These are phyloP conservation scores for Globisporangium orthogonon DNA, from an alignment of 352 stramenopile species.

Conservation along the genomic window DNA sequence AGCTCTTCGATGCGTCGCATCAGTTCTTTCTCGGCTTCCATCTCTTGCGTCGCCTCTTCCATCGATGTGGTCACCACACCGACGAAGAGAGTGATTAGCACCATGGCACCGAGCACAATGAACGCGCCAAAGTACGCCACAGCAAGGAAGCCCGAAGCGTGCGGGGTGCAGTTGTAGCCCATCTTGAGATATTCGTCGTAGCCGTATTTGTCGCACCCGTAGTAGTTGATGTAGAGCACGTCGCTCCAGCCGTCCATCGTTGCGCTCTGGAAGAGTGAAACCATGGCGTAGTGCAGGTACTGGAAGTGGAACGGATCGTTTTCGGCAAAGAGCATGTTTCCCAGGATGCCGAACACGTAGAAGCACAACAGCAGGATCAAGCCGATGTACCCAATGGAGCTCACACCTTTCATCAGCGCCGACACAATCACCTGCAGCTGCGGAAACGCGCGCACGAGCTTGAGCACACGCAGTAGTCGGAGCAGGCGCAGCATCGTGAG, in stretches of 20 bases:
- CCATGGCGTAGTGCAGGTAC: conserved; percentile 82
- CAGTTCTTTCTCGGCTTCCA: conserved; percentile 68
- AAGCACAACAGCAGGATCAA: conserved; percentile 88
- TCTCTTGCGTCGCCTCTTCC: conserved; percentile 86
- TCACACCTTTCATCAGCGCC: conserved; percentile 82
- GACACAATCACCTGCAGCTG: conserved; percentile 89
- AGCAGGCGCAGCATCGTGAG: conserved; percentile 81
- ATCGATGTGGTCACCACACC: conserved; percentile 90
- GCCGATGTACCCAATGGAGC: conserved; percentile 86
- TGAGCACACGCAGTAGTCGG: conserved; percentile 79
- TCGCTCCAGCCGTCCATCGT: conserved; percentile 91
- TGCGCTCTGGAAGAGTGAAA: conserved; percentile 84
- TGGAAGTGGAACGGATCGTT: conserved; percentile 90
- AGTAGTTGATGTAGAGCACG: conserved; percentile 89
- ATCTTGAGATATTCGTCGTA: conserved; percentile 54
- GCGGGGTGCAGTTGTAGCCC: conserved; percentile 50
- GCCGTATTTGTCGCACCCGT: conserved; percentile 79
- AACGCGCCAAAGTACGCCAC: conserved; percentile 82
- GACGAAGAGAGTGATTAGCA: conserved; percentile 90
- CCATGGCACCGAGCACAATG: conserved; percentile 79
- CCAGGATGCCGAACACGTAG: conserved; percentile 89
- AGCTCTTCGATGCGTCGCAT: conserved; percentile 55
- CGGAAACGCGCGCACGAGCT: conserved; percentile 82
- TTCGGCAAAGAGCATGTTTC: conserved; percentile 84
- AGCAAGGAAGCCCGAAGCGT: conserved; percentile 35